phyloP scores from a whole-genome alignment of 139 green algal genomes.

The Closterium sp. region DNA sequence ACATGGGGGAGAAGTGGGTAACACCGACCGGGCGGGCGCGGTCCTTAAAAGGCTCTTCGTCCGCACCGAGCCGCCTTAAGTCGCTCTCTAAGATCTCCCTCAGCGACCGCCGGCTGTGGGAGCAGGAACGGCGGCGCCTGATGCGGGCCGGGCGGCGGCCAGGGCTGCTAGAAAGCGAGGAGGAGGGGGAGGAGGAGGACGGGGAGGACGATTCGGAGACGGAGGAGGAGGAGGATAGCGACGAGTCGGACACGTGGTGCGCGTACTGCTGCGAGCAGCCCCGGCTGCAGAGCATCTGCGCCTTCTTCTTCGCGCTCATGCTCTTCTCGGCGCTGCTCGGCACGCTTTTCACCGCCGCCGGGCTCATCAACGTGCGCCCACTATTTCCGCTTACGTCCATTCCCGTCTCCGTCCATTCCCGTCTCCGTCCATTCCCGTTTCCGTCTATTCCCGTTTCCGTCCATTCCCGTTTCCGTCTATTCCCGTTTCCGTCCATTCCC shows the following conservation, averaged over 20 bases:
- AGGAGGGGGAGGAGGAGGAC: background rate
- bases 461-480: too few relatives aligned
- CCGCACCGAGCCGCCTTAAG: background rate
- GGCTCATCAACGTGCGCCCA: background rate
- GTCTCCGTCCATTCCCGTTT: background rate
- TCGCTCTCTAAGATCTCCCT: background rate
- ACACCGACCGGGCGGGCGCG: background rate
- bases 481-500: too few relatives aligned
- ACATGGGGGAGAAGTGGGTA: background rate
- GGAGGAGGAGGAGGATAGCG: background rate
- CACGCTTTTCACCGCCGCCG: background rate
- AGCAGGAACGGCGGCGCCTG: background rate
- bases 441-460: background rate
- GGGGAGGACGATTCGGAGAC: background rate
- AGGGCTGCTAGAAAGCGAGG: background rate
- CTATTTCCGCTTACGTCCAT: background rate
- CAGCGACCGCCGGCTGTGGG: background rate
- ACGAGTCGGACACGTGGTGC: background rate
- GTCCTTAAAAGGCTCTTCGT: background rate
- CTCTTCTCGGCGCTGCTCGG: background rate
- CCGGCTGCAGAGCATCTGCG: background rate
- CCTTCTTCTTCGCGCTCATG: background rate
- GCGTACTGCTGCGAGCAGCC: background rate
- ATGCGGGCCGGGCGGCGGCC: background rate
- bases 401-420: background rate